Base-by-base conservation (phyloP, 2,329 filamentous ascomycete genomes). In the Fusarium luffae region DNA sequence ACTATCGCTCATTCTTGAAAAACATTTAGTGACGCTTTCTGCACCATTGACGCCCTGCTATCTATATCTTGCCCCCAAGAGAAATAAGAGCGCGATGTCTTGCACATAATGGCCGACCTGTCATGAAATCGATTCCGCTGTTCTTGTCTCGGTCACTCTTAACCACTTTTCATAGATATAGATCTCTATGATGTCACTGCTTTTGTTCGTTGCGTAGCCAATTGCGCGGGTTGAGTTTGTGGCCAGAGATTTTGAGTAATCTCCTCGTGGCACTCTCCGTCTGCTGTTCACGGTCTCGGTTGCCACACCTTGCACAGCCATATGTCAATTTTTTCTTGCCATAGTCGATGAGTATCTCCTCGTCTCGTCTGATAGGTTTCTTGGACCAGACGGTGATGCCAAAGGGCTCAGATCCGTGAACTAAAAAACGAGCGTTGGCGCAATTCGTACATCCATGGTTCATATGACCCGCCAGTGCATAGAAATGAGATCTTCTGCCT, bases 261-360 rank as follows among this genome's bases (percentile, higher is more conserved):
- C 34, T 21, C 27, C 21, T 44, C 6, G 9, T 25, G 21, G 13
- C 21, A 18, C 21, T 44, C 42, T 25, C 21, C 14, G 9, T 44
- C 42, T 16, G 19, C 14, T 14, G n/a, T 42, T 10, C n/a, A 30
- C 28, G 28, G 28, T 30, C 28, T 30, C 28, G 28, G 8, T 14
- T 13, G 8, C 54, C 52, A 32, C 76, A 77, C 8, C 67, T 18
- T 1, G 54, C 54, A 57, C 81, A 82, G 0, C 46, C 42, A 41
- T 78, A 79, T 12, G 64, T 52, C 54, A 77, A 60, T 5, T 41
- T 41, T 41, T 76, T 76, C 54, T 75, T 70, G 18, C n/a, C 9
- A 58, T 83, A 82, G 67, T 78, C 65, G 68, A 83, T 78, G 32
- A 78, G 78, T 32, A 83, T 65, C 66, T 83, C 76, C 7, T 81